Base-by-base conservation (phyloP, 371 early-diverging fungal species). In the Lichtheimia ornata region DNA sequence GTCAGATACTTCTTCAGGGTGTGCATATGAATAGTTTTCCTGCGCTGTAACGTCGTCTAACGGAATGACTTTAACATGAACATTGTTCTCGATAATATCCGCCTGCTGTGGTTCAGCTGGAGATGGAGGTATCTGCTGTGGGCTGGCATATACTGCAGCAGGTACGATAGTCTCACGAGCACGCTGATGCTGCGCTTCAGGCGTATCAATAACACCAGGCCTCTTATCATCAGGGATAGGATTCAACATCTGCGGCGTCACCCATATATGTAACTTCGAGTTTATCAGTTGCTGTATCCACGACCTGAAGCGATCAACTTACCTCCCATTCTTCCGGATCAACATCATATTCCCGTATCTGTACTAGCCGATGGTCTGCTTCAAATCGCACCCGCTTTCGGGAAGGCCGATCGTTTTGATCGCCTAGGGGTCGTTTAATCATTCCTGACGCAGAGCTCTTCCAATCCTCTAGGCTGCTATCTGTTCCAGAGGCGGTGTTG, bases 371-470 rank as follows among this genome's bases (percentile, higher is more conserved):
- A 47, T 47, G 47, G 11, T 47, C 47, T 18, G 47, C 18, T 47
- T 47, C 47, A 47, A 47, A 47, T 22, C 47, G 47, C 22, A 47
- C 47, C n/a, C 47, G 47, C 11, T 47, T 47, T 47, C 22, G 47
- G 5, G 22, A 5, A 47, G 47, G 7, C 0, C 5, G 18, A n/a
- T 47, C 22, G 17, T 47, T 17, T 7, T 47, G 12, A 12, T 47
- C 47, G 14, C 11, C 11, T 5, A 18, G 2, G 2, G 5, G 18
- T 5, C 47, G 47, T 17, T 47, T 7, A n/a, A 11, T 47, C 15
- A 22, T 18, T 12, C 47, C 17, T 0, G 47, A 47, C 1, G 47
- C n/a, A n/a, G 14, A 22, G 0, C 2, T 17, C 47, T 47, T 47
- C 47, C 47, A 47, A 18, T 47, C 18, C 15, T 47, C 47, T 5